phyloP scores from a whole-genome alignment of 192 early-diverging fungal species.

The Umbelopsis vinacea region DNA sequence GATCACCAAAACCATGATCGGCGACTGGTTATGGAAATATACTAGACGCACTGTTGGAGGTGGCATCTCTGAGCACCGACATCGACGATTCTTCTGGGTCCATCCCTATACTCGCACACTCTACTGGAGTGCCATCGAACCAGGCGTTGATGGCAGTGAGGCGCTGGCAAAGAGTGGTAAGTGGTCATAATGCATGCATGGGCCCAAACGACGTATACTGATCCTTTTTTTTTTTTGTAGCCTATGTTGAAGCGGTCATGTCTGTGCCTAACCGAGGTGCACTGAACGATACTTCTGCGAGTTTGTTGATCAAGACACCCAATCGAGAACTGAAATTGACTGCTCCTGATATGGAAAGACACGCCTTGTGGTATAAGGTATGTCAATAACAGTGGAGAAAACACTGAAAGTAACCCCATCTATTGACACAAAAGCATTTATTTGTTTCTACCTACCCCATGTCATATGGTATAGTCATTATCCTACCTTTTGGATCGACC shows the following conservation, averaged over 20 bases:
- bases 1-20: slow-evolving; percentile 84
- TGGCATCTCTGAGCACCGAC: slow-evolving; percentile 67
- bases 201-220: background rate
- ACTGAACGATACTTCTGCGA: slow-evolving; percentile 48
- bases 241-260: slow-evolving; percentile 65
- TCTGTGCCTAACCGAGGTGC: slow-evolving; percentile 55
- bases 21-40: slow-evolving; percentile 76
- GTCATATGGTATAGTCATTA: slow-evolving; percentile 33
- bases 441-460: background rate
- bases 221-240: slow-evolving; percentile 45
- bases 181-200: background rate
- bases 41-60: slow-evolving; percentile 60
- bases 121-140: slow-evolving; percentile 75
- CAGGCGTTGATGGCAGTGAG: slow-evolving; percentile 53
- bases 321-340: slow-evolving; percentile 77
- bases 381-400: background rate
- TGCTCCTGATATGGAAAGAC: slow-evolving; percentile 65
- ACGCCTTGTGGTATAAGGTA: slow-evolving; percentile 78
- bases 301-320: slow-evolving; percentile 70
- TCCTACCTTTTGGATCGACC: slow-evolving; percentile 33
- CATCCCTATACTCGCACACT: slow-evolving; percentile 80
- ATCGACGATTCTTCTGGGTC: slow-evolving; percentile 81
- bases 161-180: slow-evolving; percentile 56
- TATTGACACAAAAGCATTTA: no score
- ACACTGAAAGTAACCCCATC: no score